These are phyloP conservation scores for Juncus inflexus DNA, from an alignment of 176 grass and related monocot species.

Conservation along the genomic window DNA sequence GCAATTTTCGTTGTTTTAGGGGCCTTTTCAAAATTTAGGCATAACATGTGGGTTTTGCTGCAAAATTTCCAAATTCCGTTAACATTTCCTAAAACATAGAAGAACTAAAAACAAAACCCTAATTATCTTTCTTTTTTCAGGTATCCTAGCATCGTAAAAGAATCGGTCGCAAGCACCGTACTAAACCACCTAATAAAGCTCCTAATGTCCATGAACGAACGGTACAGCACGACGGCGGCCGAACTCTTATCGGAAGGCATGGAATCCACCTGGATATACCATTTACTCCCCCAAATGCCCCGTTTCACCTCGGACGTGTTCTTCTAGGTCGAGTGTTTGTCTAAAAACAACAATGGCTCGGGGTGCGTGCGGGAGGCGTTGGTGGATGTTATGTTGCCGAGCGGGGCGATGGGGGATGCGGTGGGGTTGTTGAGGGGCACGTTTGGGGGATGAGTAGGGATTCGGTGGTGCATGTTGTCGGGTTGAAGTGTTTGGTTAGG, in stretches of 20 bases:
- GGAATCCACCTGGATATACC: constrained; percentile 82
- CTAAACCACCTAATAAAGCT: constrained; percentile 87
- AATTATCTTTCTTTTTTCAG: constrained; percentile 12
- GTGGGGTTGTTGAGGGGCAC: constrained; percentile 85
- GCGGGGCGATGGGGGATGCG: constrained; percentile 79
- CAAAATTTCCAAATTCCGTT: no score
- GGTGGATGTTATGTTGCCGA: constrained; percentile 74
- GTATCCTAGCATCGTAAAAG: constrained; percentile 89
- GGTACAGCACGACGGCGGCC: constrained; percentile 83
- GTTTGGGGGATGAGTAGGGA: constrained; percentile 89
- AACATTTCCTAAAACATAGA: no score
- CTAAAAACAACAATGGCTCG: no score
- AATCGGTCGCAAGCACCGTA: constrained; percentile 60
- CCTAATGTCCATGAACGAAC: constrained; percentile 90
- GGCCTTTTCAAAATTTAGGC: no score
- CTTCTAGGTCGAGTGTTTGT: constrained; percentile 94
- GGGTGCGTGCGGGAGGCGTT: constrained; percentile 61
- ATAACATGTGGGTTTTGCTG: no score
- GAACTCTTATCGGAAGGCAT: constrained; percentile 95
- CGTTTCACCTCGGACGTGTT: constrained; percentile 74
- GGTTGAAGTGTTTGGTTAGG: constrained; percentile 75
- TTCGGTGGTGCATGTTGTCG: constrained; percentile 82
- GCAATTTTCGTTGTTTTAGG: no score
- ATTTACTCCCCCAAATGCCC: constrained; percentile 61
- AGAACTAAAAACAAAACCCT: no score